These are phyloP conservation scores for Colletotrichum nymphaeae DNA, from an alignment of 2,329 filamentous ascomycete species.

Conservation along the genomic window DNA sequence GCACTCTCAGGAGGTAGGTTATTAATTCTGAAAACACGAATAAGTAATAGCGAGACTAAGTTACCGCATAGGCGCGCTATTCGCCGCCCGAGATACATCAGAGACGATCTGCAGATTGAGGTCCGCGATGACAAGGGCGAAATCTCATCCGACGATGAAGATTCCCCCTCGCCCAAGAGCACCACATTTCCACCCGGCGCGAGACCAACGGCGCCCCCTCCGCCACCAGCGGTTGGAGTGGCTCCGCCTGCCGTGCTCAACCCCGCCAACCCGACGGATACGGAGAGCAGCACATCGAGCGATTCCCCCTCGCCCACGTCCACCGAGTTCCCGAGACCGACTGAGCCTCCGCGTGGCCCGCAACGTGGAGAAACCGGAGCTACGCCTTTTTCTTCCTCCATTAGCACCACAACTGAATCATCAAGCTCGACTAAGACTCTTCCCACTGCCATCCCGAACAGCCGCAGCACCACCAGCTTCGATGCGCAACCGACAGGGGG, in stretches of 20 bases:
- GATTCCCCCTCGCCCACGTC: conserved; percentile 5
- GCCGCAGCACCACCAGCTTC: not conserved
- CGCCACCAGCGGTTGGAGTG: not conserved
- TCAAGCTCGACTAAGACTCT: not conserved
- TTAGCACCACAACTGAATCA: not conserved
- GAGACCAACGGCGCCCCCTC: not conserved
- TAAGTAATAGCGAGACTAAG: not conserved
- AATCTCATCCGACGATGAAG: conserved; percentile 17
- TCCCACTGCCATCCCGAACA: conserved; percentile 9
- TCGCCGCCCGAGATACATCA: conserved; percentile 6
- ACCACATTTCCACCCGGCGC: conserved; percentile 11
- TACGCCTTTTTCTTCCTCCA: not conserved
- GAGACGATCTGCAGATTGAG: conserved; percentile 19
- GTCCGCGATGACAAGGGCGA: conserved; percentile 10
- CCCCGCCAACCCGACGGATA: conserved; percentile 16
- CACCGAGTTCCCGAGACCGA: not conserved
- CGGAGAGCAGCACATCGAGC: not conserved
- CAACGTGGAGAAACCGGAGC: not conserved
- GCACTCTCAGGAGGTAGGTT: conserved; percentile 25
- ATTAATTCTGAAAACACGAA: not conserved
- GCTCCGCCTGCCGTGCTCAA: conserved; percentile 16
- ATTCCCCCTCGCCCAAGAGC: conserved; percentile 29
- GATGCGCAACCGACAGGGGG: not conserved
- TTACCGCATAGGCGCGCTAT: conserved; percentile 2
- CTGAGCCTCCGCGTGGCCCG: not conserved